Percentiles rank a stretch among this genome's conserved stretches.
Conservation (phyloP, 148 eudicot species). For the Suaeda aralocaspica region DNA sequence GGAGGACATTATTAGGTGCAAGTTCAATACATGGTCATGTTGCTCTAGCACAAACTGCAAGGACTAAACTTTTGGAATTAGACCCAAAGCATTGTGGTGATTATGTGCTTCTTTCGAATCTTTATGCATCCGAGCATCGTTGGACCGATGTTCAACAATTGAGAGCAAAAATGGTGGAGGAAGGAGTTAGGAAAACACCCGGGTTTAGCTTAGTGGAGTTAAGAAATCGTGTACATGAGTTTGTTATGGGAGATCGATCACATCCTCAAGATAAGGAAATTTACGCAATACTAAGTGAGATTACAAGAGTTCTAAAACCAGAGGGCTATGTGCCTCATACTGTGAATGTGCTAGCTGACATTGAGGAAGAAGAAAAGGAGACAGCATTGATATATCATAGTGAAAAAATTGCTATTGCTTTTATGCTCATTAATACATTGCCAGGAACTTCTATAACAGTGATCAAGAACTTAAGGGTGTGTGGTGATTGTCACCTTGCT, state of each 20-base stretch:
- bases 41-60: conserved; percentile 49
- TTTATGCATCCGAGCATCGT: conserved; percentile 66
- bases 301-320: conserved; percentile 47
- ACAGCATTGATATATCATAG: conserved; percentile 71
- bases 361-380: conserved; percentile 89
- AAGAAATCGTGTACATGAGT: conserved; percentile 58
- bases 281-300: conserved; percentile 53
- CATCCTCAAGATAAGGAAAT: conserved; percentile 58
- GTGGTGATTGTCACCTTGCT: conserved; percentile 71
- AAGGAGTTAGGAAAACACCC: conserved; percentile 60
- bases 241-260: conserved; percentile 73
- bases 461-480: conserved; percentile 76
- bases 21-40: conserved; percentile 50
- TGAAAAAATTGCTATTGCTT: conserved; percentile 85
- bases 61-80: conserved; percentile 41
- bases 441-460: conserved; percentile 51
- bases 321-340: conserved; percentile 70
- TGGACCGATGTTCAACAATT: conserved; percentile 68
- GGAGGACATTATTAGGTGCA: conserved; percentile 79
- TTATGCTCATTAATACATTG: conserved; percentile 59
- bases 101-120: conserved; percentile 72
- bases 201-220: conserved; percentile 69
- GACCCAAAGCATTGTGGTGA: conserved; percentile 83
- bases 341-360: conserved; percentile 64
- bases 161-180: conserved; percentile 48